Evolutionary conservation across 2,329 filamentous ascomycete species (phyloP), one percentile per base, ranked within the genome.

Genomic region (Exserohilum rostratum): DNA sequence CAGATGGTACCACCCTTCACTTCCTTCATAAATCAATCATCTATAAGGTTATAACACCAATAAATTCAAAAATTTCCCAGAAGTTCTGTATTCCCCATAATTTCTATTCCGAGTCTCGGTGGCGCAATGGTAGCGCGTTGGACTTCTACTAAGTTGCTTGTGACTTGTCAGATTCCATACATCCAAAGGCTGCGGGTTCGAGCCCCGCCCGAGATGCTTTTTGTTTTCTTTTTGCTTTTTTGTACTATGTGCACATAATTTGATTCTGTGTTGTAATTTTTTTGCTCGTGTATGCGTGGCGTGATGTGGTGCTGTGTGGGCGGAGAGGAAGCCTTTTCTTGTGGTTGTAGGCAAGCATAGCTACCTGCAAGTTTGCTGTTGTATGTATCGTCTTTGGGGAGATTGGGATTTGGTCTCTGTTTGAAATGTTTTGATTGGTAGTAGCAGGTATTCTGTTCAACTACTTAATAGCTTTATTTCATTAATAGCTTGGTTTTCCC

Each of bases 111-210:
- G 7, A 27, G 65, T 65, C 65, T 66, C 64, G 60, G 64, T 69
- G 66, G 66, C 66, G 66, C 66, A 69, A 69, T 69, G 66, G 66
- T 69, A 69, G 66, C 66, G 66, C 66, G 66, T 68, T 68, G 65
- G 66, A 69, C 66, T 69, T 69, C 65, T 69, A 69, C 51, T 22
- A 38, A 38, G 18, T 37, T 39, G 11, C 39, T n/a, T 49, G n/a
- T n/a, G n/a, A n/a, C n/a, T n/a, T n/a, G n/a, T n/a, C n/a, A 25
- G 22, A 67, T 66, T 29, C 25, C 30, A 27, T 44, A 46, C 29
- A 69, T 69, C 66, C 65, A 68, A 68, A 69, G 66, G 66, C 64
- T 69, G 66, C 63, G 66, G 66, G 66, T 69, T 69, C 66, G 66
- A 69, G 66, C 65, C 66, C 66, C 66, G 63, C 66, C 64, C 60